Evolutionary conservation across 2,329 filamentous ascomycete species (phyloP).

Genomic region (Aspergillus niger): DNA sequence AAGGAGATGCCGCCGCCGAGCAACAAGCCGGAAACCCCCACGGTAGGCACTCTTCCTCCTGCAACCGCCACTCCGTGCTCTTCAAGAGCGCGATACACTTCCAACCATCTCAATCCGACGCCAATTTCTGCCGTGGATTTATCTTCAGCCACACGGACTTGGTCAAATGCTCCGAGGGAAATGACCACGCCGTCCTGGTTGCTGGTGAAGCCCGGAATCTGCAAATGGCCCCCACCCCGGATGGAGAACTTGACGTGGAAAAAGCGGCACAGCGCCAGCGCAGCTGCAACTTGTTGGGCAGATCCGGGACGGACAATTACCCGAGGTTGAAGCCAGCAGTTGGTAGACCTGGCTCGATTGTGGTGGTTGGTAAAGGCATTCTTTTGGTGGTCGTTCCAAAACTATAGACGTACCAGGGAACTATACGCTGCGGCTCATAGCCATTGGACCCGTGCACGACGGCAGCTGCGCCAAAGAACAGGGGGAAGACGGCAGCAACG

Average conservation of each 20-base stretch:
- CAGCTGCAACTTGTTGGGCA: neutral
- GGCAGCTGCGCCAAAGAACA: neutral
- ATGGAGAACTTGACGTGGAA: constrained; percentile 22
- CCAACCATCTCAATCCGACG: constrained; percentile 48
- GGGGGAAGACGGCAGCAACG: neutral
- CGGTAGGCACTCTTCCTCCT: constrained; percentile 47
- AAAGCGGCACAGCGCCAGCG: constrained; percentile 3
- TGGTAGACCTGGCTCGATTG: neutral
- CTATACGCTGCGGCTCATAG: constrained; percentile 5
- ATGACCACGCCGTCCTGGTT: constrained; percentile 49
- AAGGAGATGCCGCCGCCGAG: constrained; percentile 40
- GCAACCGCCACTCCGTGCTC: constrained; percentile 43
- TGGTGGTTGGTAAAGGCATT: neutral
- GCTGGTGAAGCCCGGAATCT: constrained; percentile 23
- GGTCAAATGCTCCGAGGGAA: constrained; percentile 48
- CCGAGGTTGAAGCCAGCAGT: constrained; percentile 5
- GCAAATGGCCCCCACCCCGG: constrained; percentile 22
- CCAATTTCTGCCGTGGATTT: constrained; percentile 47
- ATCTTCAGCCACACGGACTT: constrained; percentile 37
- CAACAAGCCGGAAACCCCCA: constrained; percentile 50
- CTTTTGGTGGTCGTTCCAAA: neutral
- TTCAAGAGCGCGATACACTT: constrained; percentile 48
- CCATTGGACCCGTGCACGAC: neutral
- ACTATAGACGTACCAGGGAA: constrained; percentile 1
- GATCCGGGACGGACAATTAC: neutral